A percentile compares a stretch with the other conserved stretches of the same genome.
These are phyloP conservation scores for Ulmus americana DNA, from an alignment of 331 rosid species.

Conservation along the genomic window DNA sequence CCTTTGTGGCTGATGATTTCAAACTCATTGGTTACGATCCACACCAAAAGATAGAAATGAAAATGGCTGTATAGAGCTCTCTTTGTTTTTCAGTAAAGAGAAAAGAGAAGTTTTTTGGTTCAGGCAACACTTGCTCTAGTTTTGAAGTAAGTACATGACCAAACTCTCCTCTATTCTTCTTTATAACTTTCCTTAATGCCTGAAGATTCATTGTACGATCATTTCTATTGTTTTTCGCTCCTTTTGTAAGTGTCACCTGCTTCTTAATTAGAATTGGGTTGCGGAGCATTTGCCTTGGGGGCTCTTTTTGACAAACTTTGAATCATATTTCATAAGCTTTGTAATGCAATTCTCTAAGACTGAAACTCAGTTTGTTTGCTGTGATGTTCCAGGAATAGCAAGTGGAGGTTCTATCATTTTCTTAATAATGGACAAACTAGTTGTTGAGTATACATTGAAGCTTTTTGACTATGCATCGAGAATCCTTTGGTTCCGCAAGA, in stretches of 20 bases:
- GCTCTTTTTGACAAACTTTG: too few relatives aligned
- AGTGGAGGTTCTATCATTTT: conserved; percentile 33
- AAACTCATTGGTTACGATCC: conserved; percentile 82
- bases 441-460: conserved; percentile 30
- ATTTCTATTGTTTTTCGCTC: too few relatives aligned
- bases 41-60: conserved; percentile 91
- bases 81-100: conserved; percentile 18
- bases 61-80: conserved; percentile 78
- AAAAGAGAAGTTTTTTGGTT: conserved; percentile 15
- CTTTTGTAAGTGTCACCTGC: neutral
- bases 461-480: conserved; percentile 31
- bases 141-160: conserved; percentile 41
- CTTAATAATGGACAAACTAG: conserved; percentile 34
- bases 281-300: too few relatives aligned
- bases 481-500: conserved; percentile 49
- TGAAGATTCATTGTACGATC: too few relatives aligned
- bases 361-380: conserved; percentile 2
- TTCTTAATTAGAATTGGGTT: neutral
- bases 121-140: conserved; percentile 32
- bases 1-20: conserved; percentile 79
- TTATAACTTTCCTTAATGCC: too few relatives aligned
- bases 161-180: neutral
- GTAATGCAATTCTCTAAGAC: neutral
- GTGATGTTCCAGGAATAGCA: conserved; percentile 47
- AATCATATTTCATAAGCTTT: neutral